A percentile compares a stretch with the other conserved stretches of the same genome.
phyloP scores from a whole-genome alignment of 371 early-diverging fungal species.

The Mucor ambiguus region DNA sequence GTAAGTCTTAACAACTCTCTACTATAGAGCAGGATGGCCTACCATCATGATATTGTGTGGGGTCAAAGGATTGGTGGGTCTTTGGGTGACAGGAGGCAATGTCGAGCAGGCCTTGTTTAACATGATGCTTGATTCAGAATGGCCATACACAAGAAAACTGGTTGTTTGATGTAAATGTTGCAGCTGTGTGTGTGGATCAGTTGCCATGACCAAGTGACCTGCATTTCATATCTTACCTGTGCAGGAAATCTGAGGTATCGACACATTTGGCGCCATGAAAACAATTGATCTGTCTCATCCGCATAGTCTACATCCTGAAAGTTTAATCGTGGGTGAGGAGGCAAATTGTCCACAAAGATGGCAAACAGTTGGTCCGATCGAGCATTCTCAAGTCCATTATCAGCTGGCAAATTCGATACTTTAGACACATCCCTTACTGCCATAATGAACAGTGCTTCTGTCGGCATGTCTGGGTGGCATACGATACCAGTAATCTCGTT shows the following conservation, averaged over 20 bases:
- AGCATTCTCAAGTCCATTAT: neutral
- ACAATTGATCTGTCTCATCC: neutral
- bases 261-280: neutral
- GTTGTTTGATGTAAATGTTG: neutral
- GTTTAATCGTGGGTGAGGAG: neutral
- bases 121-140: conserved; percentile 4
- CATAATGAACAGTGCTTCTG: conserved; percentile 12
- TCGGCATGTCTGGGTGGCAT: conserved; percentile 2
- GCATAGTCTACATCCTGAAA: neutral
- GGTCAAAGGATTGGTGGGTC: neutral
- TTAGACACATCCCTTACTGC: conserved; percentile 14
- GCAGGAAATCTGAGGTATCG: conserved; percentile 10
- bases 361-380: neutral
- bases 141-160: conserved; percentile 16
- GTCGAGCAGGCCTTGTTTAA: neutral
- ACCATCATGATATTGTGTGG: conserved; percentile 21
- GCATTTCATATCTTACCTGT: conserved; percentile 5
- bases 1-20: neutral
- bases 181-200: conserved; percentile 5
- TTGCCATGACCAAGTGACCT: neutral
- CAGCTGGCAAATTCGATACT: neutral
- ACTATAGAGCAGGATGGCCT: neutral
- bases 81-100: neutral
- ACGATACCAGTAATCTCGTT: conserved; percentile 21
- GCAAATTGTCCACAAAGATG: conserved; percentile 9